Base-by-base conservation (phyloP, 2,329 filamentous ascomycete species). In the Xylariaceae sp. region DNA sequence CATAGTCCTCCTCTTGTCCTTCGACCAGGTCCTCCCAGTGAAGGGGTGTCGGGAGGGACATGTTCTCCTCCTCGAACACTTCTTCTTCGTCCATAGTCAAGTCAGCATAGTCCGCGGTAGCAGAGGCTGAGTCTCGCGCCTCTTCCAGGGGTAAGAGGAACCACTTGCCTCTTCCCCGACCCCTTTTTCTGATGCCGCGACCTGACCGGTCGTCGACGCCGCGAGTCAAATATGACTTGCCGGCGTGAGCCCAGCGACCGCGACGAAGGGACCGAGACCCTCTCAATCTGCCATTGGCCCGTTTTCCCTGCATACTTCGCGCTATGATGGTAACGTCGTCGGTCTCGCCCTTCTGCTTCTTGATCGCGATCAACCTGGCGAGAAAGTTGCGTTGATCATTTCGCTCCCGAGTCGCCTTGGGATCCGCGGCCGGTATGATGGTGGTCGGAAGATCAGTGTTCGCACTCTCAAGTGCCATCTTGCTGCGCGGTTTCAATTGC, bases 311-410 rank as follows among this genome's bases (percentile, higher is more conserved):
- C 63, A 65, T 64, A 48, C 60, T 63, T 52, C 64, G 64, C 1
- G 67, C 68, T 9, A 70, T 58, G 3, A 87, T 78, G 0, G 86
- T 88, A 30, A 89, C 85, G 13, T 82, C 74, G 68, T 90, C 88
- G 15, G 72, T 77, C 71, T 90, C 86, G 6, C 86, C 86, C 65
- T 79, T 84, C 34, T 78, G 78, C 53, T 78, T 79, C 72, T 91
- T 91, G 55, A 88, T 73, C 10, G 80, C 78, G 64, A 87, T 87
- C 23, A 92, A 69, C 34, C 83, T 82, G 66, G 88, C 83, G 1
- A 91, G 74, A 68, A 91, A 91, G 34, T 68, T 66, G 23, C 69
- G 68, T 62, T 73, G 71, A 9, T 68, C 67, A 44, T 65, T 58
- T 7, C 79, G 72, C 4, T 78, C 77, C 65, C 80, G 77, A 15